These are phyloP conservation scores for Aspergillus arachidicola DNA, from an alignment of 2,329 filamentous ascomycete genomes.

Conservation along the genomic window DNA sequence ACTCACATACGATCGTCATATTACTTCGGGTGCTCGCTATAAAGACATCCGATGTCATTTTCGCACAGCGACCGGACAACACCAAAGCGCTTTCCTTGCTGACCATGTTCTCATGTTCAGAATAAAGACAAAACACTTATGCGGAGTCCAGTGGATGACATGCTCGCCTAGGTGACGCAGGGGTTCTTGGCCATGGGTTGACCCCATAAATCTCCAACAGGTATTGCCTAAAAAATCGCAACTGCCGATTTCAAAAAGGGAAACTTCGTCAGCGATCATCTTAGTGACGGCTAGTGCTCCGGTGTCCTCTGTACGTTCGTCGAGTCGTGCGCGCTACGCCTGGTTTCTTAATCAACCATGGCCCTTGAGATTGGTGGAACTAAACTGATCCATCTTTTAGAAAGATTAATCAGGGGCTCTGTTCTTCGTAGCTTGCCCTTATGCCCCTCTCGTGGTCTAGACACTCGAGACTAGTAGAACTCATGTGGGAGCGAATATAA, in stretches of 20 bases:
- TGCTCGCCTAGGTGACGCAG: not conserved
- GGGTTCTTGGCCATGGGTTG: not conserved
- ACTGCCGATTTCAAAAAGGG: not conserved
- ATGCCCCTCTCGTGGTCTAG: not conserved
- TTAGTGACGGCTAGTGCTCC: not conserved
- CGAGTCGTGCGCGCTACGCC: not conserved
- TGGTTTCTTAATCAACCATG: not conserved
- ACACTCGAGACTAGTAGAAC: not conserved
- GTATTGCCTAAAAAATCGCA: too few relatives aligned
- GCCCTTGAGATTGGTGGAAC: slow-evolving; percentile 16
- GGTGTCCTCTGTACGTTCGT: not conserved
- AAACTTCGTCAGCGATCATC: not conserved
- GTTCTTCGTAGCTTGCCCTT: not conserved
- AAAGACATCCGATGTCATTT: not conserved
- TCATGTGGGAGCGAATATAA: not conserved
- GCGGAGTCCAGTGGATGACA: not conserved
- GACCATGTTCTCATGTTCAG: not conserved
- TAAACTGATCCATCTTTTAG: slow-evolving; percentile 1
- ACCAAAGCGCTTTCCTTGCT: not conserved
- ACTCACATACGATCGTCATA: not conserved
- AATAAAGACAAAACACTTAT: not conserved
- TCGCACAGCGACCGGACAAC: not conserved
- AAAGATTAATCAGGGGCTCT: slow-evolving; percentile 11
- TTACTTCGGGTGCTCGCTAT: not conserved
- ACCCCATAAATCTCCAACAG: not conserved